phyloP scores from a whole-genome alignment of 2,329 filamentous ascomycete genomes.

The Hypoxylon sp. region DNA sequence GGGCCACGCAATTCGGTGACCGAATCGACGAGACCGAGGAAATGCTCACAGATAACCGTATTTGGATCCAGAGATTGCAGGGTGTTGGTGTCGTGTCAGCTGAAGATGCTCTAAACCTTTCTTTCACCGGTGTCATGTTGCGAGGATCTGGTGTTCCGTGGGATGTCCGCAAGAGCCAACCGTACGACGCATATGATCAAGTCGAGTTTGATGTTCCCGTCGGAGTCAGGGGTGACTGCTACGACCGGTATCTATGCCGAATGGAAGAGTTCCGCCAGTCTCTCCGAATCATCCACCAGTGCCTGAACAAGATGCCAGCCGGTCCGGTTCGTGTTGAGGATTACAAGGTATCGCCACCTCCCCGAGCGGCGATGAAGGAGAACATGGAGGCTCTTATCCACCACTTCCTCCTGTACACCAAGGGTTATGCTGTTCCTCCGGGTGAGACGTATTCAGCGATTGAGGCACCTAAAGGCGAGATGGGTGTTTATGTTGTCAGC shows the following conservation, averaged over 20 bases:
- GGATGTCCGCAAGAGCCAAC: slow-evolving; percentile 96
- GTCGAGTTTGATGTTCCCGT: slow-evolving; percentile 99
- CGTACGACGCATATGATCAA: slow-evolving; percentile 97
- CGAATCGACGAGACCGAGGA: slow-evolving; percentile 99
- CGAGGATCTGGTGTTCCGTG: slow-evolving; percentile 95
- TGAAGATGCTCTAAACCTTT: slow-evolving; percentile 94
- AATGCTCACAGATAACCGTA: slow-evolving; percentile 98
- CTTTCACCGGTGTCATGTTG: slow-evolving; percentile 97
- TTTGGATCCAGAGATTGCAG: slow-evolving; percentile 95
- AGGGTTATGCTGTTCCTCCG: slow-evolving; percentile 96
- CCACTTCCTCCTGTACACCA: slow-evolving; percentile 98
- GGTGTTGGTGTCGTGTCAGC: slow-evolving; percentile 92
- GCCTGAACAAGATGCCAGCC: slow-evolving; percentile 97
- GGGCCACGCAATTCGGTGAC: slow-evolving; percentile 98
- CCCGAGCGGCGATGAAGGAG: slow-evolving; percentile 99
- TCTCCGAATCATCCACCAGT: slow-evolving; percentile 98
- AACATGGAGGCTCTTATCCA: slow-evolving; percentile 99
- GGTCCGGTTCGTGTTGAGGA: slow-evolving; percentile 96
- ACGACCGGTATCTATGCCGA: slow-evolving; percentile 97
- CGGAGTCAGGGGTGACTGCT: slow-evolving; percentile 97
- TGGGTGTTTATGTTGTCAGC: slow-evolving; percentile 96
- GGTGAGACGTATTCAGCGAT: slow-evolving; percentile 98
- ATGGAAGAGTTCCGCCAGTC: slow-evolving; percentile 99
- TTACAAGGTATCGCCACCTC: slow-evolving; percentile 97
- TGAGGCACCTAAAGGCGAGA: slow-evolving; percentile 99